phyloP scores from a whole-genome alignment of 225 moss, liverwort and hornwort species.

The Asterella californica region DNA sequence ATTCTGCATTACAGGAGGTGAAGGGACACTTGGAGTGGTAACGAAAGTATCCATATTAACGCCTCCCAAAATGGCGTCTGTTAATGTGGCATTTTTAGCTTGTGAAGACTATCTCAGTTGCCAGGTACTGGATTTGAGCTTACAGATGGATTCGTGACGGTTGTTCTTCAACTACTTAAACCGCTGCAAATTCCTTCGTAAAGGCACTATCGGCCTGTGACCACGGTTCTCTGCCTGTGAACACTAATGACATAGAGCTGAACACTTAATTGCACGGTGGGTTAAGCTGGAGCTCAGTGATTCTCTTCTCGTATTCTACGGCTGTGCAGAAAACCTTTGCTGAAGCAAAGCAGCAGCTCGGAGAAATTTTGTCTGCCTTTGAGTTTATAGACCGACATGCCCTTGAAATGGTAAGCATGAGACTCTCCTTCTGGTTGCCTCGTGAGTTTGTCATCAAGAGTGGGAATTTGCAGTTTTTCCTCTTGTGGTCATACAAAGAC shows the following conservation, averaged over 20 bases:
- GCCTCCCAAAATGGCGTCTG: constrained; percentile 70
- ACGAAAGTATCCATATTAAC: constrained; percentile 91
- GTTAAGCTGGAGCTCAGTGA: background rate
- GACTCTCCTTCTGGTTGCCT: background rate
- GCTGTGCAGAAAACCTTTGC: constrained; percentile 59
- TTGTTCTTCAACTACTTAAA: background rate
- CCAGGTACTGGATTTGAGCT: constrained; percentile 50
- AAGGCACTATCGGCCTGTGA: background rate
- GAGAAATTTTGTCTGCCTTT: constrained; percentile 95
- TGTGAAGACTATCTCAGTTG: constrained; percentile 78
- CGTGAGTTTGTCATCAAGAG: background rate
- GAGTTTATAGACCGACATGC: constrained; percentile 85
- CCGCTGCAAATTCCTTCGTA: background rate
- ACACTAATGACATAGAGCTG: background rate
- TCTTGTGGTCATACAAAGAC: background rate
- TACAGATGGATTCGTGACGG: background rate
- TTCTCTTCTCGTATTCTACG: background rate
- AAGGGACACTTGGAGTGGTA: constrained; percentile 95
- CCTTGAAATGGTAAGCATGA: constrained; percentile 60
- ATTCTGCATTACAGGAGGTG: constrained; percentile 55
- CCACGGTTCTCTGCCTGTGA: background rate
- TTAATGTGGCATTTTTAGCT: constrained; percentile 85
- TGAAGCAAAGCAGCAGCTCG: constrained; percentile 78
- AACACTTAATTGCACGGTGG: background rate
- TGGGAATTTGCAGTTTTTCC: background rate